A percentile compares a stretch with the other conserved stretches of the same genome.
These are phyloP conservation scores for Penicillium corylophilum DNA, from an alignment of 2,329 filamentous ascomycete genomes.

Conservation along the genomic window DNA sequence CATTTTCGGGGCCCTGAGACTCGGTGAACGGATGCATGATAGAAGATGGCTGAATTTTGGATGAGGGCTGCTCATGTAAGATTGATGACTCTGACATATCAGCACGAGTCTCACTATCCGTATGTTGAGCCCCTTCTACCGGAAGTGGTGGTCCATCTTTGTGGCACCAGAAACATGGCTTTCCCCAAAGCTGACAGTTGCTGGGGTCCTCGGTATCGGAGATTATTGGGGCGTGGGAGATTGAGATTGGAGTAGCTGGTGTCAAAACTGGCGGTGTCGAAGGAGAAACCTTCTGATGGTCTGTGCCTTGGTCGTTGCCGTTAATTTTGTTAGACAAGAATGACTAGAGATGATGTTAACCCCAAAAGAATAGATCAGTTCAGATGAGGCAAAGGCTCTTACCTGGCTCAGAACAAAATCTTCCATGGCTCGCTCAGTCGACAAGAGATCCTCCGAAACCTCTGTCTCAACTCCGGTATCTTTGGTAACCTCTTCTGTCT, in stretches of 20 bases:
- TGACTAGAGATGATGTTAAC: background rate
- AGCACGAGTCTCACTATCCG: background rate
- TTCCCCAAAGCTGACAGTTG: slow-evolving; percentile 1
- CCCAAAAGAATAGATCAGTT: too few relatives aligned
- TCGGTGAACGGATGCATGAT: background rate
- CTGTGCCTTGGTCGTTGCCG: background rate
- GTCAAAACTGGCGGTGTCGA: too few relatives aligned
- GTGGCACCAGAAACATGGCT: slow-evolving; percentile 25
- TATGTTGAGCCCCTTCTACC: background rate
- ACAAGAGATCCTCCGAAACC: background rate
- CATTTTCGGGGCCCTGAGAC: too few relatives aligned
- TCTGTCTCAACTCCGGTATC: background rate
- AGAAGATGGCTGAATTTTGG: too few relatives aligned
- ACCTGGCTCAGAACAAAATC: background rate
- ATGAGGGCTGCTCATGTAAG: background rate
- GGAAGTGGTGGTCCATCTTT: background rate
- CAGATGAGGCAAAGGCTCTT: background rate
- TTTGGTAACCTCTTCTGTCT: background rate
- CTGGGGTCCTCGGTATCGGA: background rate
- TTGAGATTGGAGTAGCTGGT: too few relatives aligned
- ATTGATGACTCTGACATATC: background rate
- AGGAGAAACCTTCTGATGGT: too few relatives aligned
- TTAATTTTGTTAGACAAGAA: background rate
- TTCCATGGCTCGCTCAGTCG: background rate
- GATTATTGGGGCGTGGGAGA: background rate